Evolutionary conservation across 768 basidiomycete genomes (phyloP), one percentile per base, ranked within the genome.

Genomic region (Tylopilus sp.): DNA sequence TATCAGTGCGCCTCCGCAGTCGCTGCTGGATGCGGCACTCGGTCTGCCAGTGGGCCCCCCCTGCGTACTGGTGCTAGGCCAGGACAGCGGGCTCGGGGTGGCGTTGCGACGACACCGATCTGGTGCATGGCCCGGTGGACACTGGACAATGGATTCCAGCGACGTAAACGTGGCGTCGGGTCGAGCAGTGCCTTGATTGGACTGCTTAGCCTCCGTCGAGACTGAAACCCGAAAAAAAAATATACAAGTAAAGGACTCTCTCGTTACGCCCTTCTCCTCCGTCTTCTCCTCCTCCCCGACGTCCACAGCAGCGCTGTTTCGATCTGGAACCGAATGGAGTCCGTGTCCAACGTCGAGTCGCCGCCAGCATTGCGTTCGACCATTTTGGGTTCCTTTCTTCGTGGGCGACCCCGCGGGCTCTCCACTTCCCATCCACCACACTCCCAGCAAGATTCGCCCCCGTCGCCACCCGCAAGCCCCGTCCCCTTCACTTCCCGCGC

Each of bases 311-410:
- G 8, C 11, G 41, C 25, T 6, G 25, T 43, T 17, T 42, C 21
- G 16, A 5, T 14, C 13, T 10, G 10, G 38, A 25, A 28, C 8
- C 43, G 38, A 36, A 63, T 63, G 63, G 56, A 56, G 25, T 47
- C 52, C 28, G 47, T 54, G 31, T 46, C 51, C 45, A 52, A 57
- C 49, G 55, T 56, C 51, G 70, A 67, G 50, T 51, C 73, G 34
- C 65, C 70, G 34, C 65, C 71, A 34, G 68, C 68, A 6, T 66
- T 78, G 30, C 76, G 86, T 52, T 60, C 67, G 56, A 84, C 84
- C 55, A 87, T 90, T 67, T 77, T 90, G 43, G 83, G 86, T 53
- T 84, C 83, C 47, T 83, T 89, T 68, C 76, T 90, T 55, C 82
- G 87, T 54, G 81, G 80, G 42, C 75, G 87, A 56, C 86, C 85